A percentile compares a stretch with the other conserved stretches of the same genome.
phyloP scores from a whole-genome alignment of 176 grass and related monocot genomes.

The Carex myosuroides region DNA sequence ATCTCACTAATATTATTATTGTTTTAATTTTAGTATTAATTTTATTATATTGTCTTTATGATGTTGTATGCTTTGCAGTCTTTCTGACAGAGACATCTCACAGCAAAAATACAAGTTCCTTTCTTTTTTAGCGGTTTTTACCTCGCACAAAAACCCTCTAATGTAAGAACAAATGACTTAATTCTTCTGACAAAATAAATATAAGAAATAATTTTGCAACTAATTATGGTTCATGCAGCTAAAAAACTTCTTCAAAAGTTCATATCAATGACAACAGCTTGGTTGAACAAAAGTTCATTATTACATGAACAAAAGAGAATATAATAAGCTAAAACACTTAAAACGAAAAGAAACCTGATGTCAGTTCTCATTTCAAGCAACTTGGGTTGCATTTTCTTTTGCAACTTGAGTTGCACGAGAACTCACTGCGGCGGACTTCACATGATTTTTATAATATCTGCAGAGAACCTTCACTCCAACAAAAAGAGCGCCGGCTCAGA shows the following conservation, averaged over 20 bases:
- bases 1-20: background rate
- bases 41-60: background rate
- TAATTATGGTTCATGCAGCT: background rate
- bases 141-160: background rate
- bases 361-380: background rate
- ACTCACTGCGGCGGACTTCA: background rate
- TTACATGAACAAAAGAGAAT: constrained; percentile 10
- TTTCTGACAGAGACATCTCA: background rate
- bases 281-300: background rate
- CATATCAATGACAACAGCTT: background rate
- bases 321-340: background rate
- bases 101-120: background rate
- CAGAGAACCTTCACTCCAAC: constrained; percentile 21
- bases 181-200: background rate
- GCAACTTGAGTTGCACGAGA: constrained; percentile 31
- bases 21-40: background rate
- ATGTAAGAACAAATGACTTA: background rate
- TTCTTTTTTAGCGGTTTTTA: background rate
- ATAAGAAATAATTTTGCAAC: constrained; percentile 1
- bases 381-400: constrained; percentile 26
- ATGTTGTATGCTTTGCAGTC: background rate
- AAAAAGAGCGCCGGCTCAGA: constrained; percentile 54
- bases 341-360: background rate
- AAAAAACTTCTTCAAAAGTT: background rate
- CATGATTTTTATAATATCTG: background rate